Base-by-base conservation (phyloP, 371 early-diverging fungal genomes). In the Syncephalastrum sp. region DNA sequence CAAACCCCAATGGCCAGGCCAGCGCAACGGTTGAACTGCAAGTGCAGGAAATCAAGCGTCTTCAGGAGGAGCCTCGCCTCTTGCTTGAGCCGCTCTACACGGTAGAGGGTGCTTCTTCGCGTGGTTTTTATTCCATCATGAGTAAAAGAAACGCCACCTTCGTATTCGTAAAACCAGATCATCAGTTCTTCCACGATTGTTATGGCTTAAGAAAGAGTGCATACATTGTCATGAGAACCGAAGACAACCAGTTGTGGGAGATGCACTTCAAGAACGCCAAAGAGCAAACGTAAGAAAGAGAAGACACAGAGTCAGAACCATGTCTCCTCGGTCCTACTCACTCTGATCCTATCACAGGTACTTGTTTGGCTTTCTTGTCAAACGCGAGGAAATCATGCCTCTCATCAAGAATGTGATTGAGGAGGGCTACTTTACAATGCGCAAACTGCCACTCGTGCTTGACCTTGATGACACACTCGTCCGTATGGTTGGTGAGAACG, bases 401-500 rank as follows among this genome's bases (percentile, higher is more conserved):
- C 72, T 75, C 27, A 80, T 85, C n/a, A 70, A 74, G 33, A 69
- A 76, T 21, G 79, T 82, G 13, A 76, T 80, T 56, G 64, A 70
- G 29, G 68, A 66, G 17, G 65, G 75, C 2, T 45, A 70, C 14
- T 56, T 65, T 57, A 72, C 74, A 43, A 33, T 33, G 38, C 70
- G 88, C 19, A 76, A 77, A 51, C 62, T 91, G 13, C 91, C 91
- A 0, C 81, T 91, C 13, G 91, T 91, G 0, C 69, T 91, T 23
- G 91, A 91, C 68, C 70, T 91, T 44, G 91, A 91, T 68, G 91
- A 91, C 66, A 91, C 91, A 0, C 71, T 91, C 1, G 89, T 91
- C 6, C 80, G 91, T 1, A 67, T 87, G 14, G 85, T 91, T 17
- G 89, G 89, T 4, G 82, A 82, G 61, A 85, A 81, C 23, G 79